A percentile compares a stretch with the other conserved stretches of the same genome.
phyloP scores from a whole-genome alignment of 148 eudicot species.

The Persicaria tinctoria region DNA sequence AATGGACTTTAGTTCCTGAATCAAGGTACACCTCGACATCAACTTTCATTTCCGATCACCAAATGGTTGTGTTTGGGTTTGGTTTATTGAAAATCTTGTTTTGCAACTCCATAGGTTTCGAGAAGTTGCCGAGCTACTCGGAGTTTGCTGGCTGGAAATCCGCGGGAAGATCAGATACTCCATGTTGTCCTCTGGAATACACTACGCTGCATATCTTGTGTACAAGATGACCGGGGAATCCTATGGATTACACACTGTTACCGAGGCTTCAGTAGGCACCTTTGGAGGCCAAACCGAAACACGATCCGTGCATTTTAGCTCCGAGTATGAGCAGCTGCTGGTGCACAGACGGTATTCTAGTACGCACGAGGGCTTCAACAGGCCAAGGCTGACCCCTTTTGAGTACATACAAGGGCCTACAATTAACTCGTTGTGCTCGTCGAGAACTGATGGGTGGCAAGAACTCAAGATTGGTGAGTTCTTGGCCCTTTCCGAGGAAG shows the following conservation, averaged over 20 bases:
- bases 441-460: constrained; percentile 57
- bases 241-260: constrained; percentile 32
- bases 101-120: constrained; percentile 29
- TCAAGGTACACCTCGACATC: constrained; percentile 33
- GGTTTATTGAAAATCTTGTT: too few species aligned
- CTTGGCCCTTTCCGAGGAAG: constrained; percentile 16
- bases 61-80: background rate
- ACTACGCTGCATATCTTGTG: constrained; percentile 44
- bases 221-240: constrained; percentile 26
- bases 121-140: constrained; percentile 44
- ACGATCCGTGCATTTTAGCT: constrained; percentile 16
- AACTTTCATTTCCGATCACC: background rate
- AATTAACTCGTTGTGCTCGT: background rate
- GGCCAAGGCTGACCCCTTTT: background rate
- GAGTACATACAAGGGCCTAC: background rate
- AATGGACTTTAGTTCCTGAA: constrained; percentile 36
- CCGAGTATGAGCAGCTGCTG: background rate
- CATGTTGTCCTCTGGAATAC: constrained; percentile 34
- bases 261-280: constrained; percentile 22
- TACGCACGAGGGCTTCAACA: background rate
- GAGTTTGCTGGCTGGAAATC: constrained; percentile 50
- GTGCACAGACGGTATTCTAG: background rate
- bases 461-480: constrained; percentile 55
- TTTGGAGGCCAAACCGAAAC: constrained; percentile 21
- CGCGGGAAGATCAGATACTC: constrained; percentile 28